phyloP scores from a whole-genome alignment of 75 land plant species.

The Chamaecyparis obtusa region DNA sequence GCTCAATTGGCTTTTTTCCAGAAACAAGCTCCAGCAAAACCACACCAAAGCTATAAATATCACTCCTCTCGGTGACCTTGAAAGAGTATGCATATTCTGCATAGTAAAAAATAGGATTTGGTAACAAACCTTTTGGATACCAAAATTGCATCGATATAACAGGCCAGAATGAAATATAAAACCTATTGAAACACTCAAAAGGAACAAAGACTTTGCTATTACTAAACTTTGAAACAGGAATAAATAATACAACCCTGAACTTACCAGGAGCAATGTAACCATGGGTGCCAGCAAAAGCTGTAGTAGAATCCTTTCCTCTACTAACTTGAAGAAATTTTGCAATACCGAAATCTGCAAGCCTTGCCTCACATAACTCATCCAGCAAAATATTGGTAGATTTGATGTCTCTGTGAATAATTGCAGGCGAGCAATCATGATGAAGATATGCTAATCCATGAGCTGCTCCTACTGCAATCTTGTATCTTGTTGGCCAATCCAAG shows the following conservation, averaged over 20 bases:
- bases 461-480: constrained; percentile 63
- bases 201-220: neutral
- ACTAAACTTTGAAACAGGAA: neutral
- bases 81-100: constrained; percentile 63
- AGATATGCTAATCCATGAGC: constrained; percentile 76
- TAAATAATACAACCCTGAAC: neutral
- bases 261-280: constrained; percentile 78
- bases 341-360: constrained; percentile 71
- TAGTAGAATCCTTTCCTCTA: constrained; percentile 16
- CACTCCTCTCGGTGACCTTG: constrained; percentile 75
- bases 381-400: constrained; percentile 81
- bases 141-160: neutral
- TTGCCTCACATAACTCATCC: constrained; percentile 64
- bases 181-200: neutral
- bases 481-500: constrained; percentile 54
- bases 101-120: neutral
- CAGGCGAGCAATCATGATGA: constrained; percentile 67
- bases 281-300: constrained; percentile 53
- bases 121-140: neutral
- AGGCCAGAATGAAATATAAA: neutral
- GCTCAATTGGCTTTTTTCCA: constrained; percentile 73
- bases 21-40: constrained; percentile 90
- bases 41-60: constrained; percentile 94
- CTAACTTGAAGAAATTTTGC: constrained; percentile 46
- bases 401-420: constrained; percentile 75